Base-by-base conservation (phyloP, 129 eudicot genomes). In the Pseudognaphalium luteoalbum region DNA sequence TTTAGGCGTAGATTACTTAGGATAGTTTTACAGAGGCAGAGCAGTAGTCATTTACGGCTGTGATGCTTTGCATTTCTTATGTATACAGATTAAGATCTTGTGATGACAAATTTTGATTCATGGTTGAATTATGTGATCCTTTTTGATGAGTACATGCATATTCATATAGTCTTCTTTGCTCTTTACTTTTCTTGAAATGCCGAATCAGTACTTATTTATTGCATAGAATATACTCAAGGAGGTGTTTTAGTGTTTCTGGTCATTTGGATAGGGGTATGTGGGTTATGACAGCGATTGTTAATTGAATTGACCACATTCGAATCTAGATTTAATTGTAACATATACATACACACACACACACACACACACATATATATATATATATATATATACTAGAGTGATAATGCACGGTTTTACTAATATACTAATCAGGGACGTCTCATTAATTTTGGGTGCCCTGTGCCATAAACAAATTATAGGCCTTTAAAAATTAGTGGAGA, bases 1-100 rank as follows among this genome's bases (percentile, higher is more conserved):
- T 74, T 83, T 66, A 77, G 83, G 76, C 20, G 19, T 76, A 81
- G 81, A 59, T 75, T 59, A 70, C 59, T 37, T 71, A 77, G 80
- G 35, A 76, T 84, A 80, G 83, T 74, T 57, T 70, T 71, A 84
- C 71, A 75, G 79, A 76, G 76, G 75, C 29, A 42, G 85, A 72
- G 80, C 37, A 62, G 63, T 79, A 60, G 70, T 75, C 66, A 50
- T 72, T 72, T 29, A 41, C 57, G 78, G 67, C 68, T 22, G 4
- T 68, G 74, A 19, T 67, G 50, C 50, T 32, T 65, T 60, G 69
- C n/a, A 17, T 59, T 68, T 67, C 33, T 33, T 47, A 71, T 66
- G 78, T 82, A 64, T 66, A 82, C 79, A 47, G 60, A 72, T 54
- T 62, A 34, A 75, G 65, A 54, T 64, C 60, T 63, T 35, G 7